These are phyloP conservation scores for Podospora pseudopauciseta DNA, from an alignment of 495 filamentous ascomycete species.

Conservation along the genomic window DNA sequence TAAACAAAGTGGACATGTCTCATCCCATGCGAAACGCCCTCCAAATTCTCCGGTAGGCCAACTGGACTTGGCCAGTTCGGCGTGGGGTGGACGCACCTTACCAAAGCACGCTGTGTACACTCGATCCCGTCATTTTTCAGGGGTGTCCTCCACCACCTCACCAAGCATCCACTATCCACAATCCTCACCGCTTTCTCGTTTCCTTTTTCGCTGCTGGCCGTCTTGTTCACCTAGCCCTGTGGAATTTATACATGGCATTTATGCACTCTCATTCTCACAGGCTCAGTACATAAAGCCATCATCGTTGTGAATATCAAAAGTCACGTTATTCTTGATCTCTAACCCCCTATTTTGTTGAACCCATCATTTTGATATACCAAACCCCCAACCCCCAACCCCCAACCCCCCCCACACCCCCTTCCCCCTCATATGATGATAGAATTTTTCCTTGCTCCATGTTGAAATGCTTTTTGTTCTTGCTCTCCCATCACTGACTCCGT, in stretches of 20 bases:
- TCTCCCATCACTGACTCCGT: slow-evolving; percentile 16
- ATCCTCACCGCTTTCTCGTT: neutral
- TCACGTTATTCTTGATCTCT: neutral
- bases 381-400: neutral
- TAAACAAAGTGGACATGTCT: neutral
- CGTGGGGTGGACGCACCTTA: neutral
- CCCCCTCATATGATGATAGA: neutral
- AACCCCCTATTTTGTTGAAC: slow-evolving; percentile 13
- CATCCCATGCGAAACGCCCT: neutral
- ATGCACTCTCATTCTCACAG: neutral
- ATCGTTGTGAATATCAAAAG: too few species aligned
- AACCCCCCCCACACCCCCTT: neutral
- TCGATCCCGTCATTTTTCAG: too few species aligned
- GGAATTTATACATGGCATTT: neutral
- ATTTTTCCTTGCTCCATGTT: slow-evolving; percentile 15
- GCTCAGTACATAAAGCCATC: neutral
- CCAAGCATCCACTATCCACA: neutral
- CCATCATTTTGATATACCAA: slow-evolving; percentile 10
- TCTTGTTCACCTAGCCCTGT: neutral
- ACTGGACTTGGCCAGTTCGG: neutral
- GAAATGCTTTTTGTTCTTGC: slow-evolving; percentile 18
- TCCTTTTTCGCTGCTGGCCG: neutral
- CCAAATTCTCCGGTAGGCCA: neutral
- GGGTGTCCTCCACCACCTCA: neutral
- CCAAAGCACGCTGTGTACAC: neutral